Conservation (phyloP, 352 stramenopile genomes). For the Globisporangium recalcitrans region DNA sequence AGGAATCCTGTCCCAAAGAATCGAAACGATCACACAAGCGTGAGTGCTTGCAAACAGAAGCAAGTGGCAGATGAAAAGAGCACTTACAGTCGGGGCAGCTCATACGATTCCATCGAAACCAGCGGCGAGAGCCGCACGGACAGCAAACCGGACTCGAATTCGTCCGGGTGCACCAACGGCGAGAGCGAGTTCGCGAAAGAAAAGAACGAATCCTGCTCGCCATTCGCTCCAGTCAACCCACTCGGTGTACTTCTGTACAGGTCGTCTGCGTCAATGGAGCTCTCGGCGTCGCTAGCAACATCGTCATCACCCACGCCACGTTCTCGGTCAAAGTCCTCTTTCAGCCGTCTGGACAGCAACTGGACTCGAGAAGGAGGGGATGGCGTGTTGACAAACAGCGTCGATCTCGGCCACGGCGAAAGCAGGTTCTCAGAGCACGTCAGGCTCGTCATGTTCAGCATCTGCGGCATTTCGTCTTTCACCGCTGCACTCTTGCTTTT, state of each 20-base stretch:
- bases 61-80: not conserved
- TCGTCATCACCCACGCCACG: constrained; percentile 12
- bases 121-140: constrained; percentile 58
- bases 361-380: constrained; percentile 28
- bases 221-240: constrained; percentile 24
- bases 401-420: constrained; percentile 18
- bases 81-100: constrained; percentile 70
- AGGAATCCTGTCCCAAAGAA: constrained; percentile 36
- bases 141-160: constrained; percentile 61
- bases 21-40: not conserved
- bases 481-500: constrained; percentile 1
- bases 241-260: constrained; percentile 37
- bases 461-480: constrained; percentile 18
- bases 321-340: constrained; percentile 32
- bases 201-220: constrained; percentile 76
- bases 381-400: constrained; percentile 17
- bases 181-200: constrained; percentile 76
- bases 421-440: constrained; percentile 9
- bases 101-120: constrained; percentile 36
- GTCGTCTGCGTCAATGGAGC: constrained; percentile 23
- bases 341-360: constrained; percentile 29
- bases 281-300: constrained; percentile 9
- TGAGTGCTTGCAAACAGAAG: not conserved
- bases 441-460: constrained; percentile 18
- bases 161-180: constrained; percentile 47